Evolutionary conservation across 169 alveolate genomes (phyloP), one percentile per base, ranked within the genome.

Genomic region (Cryptosporidium tyzzeri): DNA sequence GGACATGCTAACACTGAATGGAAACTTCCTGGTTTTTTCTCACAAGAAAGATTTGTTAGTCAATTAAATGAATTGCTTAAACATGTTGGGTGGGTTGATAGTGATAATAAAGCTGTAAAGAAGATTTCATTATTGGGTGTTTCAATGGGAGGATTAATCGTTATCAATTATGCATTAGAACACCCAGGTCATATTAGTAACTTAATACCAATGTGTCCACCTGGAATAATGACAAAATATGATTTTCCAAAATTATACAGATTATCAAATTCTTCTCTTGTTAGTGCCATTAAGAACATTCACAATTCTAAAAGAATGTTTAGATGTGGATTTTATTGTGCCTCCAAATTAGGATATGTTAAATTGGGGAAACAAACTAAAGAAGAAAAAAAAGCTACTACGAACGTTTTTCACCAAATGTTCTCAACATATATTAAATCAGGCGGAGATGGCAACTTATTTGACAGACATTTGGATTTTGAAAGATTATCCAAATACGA

Each of bases 1-100:
- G 74, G 89, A 1, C 89, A 80, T 41, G 89, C 80, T 9, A 6
- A 44, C 3, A 45, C 80, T 21, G 89, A 80, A 1, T 80, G 89
- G 89, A 80, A 29, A 18, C 23, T 80, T 41, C 12, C 51, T 59
- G 89, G 89, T 1, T 48, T 48, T 44, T 44, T 80, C 41, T 9
- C 73, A 3, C 73, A 45, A n/a, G 3, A 59, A n/a, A 65, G 37
- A 39, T 80, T 41, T 80, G 75, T 26, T 12, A 0, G 33, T 6
- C 89, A 80, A 9, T 41, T 80, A 5, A 48, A 41, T 35, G 80
- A 80, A 26, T 45, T 80, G n/a, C 51, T 80, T 18, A n/a, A 1
- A 2, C 8, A 16, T 41, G 7, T 80, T 7, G 75, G 67, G 18
- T 80, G 71, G 68, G 51, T 65, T 62, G 50, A 80, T 21, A 41